Percentiles rank a stretch among this genome's conserved stretches.
Evolutionary conservation across 768 basidiomycete genomes (phyloP).

Genomic region (Tylopilus sp.): DNA sequence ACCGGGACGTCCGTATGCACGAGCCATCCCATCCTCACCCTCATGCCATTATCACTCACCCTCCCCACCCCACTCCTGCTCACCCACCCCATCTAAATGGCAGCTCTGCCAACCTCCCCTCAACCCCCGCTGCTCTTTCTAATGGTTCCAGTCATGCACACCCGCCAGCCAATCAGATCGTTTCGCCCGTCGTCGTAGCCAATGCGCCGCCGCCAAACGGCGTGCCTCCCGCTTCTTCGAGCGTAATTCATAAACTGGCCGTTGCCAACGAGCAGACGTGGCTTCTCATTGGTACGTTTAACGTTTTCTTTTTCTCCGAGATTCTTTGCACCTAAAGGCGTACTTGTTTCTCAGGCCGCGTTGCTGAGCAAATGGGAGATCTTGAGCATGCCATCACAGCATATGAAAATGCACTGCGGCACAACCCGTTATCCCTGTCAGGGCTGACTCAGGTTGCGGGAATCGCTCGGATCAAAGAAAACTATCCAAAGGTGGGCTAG

Average conservation of each 20-base stretch:
- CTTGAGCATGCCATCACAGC: constrained; percentile 88
- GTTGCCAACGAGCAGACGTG: constrained; percentile 92
- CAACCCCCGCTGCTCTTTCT: constrained; percentile 40
- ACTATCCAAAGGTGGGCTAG: constrained; percentile 81
- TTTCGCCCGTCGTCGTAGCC: constrained; percentile 47
- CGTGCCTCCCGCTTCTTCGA: constrained; percentile 24
- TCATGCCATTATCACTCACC: constrained; percentile 42
- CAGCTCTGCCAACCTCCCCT: constrained; percentile 37
- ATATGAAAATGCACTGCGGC: constrained; percentile 93
- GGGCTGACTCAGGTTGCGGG: constrained; percentile 93
- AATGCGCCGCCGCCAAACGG: constrained; percentile 28
- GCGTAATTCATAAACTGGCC: constrained; percentile 72
- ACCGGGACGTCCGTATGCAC: constrained; percentile 63
- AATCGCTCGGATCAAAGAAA: constrained; percentile 96
- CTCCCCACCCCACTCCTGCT: constrained; percentile 31
- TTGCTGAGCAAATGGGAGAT: constrained; percentile 95
- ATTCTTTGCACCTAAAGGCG: constrained; percentile 14
- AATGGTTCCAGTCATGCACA: constrained; percentile 42
- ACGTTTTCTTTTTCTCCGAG: constrained; percentile 1
- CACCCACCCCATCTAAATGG: constrained; percentile 55
- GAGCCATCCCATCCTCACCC: constrained; percentile 46
- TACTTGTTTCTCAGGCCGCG: constrained; percentile 61
- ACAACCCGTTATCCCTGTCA: constrained; percentile 87
- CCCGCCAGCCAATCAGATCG: constrained; percentile 35
- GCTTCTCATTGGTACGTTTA: constrained; percentile 75